These are phyloP conservation scores for Talaromyces verruculosus DNA, from an alignment of 2,329 filamentous ascomycete species.

Conservation along the genomic window DNA sequence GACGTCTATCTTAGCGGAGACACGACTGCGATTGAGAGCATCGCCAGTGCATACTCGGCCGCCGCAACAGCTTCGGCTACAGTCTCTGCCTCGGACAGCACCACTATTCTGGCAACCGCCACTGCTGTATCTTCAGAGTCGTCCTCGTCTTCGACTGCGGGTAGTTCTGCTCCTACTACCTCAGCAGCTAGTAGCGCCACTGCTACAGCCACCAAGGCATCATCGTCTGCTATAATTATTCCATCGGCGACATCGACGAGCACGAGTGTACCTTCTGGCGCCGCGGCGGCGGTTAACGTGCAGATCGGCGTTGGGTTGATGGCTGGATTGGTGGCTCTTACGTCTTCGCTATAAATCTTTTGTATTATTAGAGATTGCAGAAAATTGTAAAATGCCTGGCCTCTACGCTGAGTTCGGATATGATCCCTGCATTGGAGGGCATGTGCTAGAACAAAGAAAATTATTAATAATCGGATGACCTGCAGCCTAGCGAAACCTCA, in stretches of 20 bases:
- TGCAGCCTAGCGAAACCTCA: too few relatives aligned
- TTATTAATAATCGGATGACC: too few relatives aligned
- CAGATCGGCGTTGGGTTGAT: conserved; percentile 1
- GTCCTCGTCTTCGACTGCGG: neutral
- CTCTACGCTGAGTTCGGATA: too few relatives aligned
- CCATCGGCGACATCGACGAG: neutral
- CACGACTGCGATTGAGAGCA: neutral
- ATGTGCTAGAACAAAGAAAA: too few relatives aligned
- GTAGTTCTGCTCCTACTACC: neutral
- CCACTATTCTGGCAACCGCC: neutral
- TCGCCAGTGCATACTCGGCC: neutral
- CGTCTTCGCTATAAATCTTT: neutral
- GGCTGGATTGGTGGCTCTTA: neutral
- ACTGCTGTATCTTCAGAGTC: neutral
- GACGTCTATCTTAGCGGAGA: neutral
- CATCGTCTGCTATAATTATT: neutral
- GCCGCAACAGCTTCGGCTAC: neutral
- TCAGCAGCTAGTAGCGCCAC: neutral
- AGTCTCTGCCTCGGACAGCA: neutral
- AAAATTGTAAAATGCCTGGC: neutral
- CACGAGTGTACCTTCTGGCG: conserved; percentile 3
- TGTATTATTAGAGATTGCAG: neutral
- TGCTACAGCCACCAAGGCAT: neutral
- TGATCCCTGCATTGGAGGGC: too few relatives aligned
- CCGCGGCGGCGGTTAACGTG: neutral